A percentile compares a stretch with the other conserved stretches of the same genome.
These are phyloP conservation scores for Malus sieversii DNA, from an alignment of 306 rosid genomes.

Conservation along the genomic window DNA sequence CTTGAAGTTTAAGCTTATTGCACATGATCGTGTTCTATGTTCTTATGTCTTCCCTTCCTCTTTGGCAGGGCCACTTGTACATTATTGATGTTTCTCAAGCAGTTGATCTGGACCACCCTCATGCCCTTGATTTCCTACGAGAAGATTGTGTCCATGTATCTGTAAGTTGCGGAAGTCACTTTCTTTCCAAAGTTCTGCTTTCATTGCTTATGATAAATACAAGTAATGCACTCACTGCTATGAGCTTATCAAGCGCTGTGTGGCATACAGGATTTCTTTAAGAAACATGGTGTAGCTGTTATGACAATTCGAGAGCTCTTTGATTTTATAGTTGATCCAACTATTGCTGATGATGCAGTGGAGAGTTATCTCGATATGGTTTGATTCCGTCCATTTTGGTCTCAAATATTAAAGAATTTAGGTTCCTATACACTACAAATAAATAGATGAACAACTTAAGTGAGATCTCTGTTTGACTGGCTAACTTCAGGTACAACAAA, in stretches of 20 bases:
- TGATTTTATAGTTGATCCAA: conserved; percentile 82
- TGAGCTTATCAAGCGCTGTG: conserved; percentile 9
- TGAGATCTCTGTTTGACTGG: neutral
- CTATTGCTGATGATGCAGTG: conserved; percentile 64
- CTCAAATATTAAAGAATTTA: neutral
- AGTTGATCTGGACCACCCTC: conserved; percentile 89
- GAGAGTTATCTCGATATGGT: conserved; percentile 84
- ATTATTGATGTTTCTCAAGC: conserved; percentile 93
- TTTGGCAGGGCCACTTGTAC: conserved; percentile 74
- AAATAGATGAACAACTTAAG: neutral
- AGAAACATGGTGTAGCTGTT: conserved; percentile 84
- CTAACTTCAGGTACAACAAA: conserved; percentile 49
- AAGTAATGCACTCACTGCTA: neutral
- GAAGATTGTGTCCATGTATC: conserved; percentile 76
- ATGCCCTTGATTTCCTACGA: conserved; percentile 73
- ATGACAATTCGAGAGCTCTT: conserved; percentile 76
- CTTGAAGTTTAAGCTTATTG: neutral
- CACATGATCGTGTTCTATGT: neutral
- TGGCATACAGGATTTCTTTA: conserved; percentile 68
- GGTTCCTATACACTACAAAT: neutral
- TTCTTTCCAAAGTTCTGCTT: neutral
- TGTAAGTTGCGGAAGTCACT: conserved; percentile 27
- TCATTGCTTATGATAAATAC: neutral
- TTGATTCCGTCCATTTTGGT: neutral
- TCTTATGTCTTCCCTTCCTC: neutral